Base-by-base conservation (phyloP, 306 rosid genomes). In the Quercus glauca region DNA sequence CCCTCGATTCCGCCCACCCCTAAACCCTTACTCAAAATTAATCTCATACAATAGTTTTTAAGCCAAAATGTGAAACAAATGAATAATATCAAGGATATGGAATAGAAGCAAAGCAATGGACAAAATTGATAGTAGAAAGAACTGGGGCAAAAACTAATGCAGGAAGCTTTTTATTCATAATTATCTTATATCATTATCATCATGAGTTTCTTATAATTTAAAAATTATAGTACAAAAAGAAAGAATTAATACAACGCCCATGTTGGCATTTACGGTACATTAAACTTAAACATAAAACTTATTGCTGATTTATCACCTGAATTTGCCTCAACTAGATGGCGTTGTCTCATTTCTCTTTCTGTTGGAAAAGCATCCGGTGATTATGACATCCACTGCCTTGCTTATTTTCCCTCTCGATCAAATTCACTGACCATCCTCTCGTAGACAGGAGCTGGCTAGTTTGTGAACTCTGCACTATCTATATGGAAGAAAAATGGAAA, bases 271-370 rank as follows among this genome's bases (percentile, higher is more conserved):
- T 73, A 83, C 80, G 59, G 33, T 58, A 83, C 76, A 69, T 79
- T 71, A 37, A 61, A 67, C 64, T 20, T 35, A 73, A 72, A 80
- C 80, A 76, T 73, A 81, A 81, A 82, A 69, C 86, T 80, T 80
- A 84, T 77, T 51, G 85, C 73, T 53, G 72, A 80, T 75, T 64
- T 45, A 26, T 87, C 84, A 87, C 90, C 87, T 76, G 80, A 76
- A 83, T 79, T 87, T 20, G 37, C 75, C 65, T 82, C 81, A 64
- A 80, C 83, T 78, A 33, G 57, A 57, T 71, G 88, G 73, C 80
- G 83, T 73, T 60, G 69, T 55, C 82, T 73, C 79, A 56, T 77
- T 79, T 73, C 65, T 79, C 71, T 31, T 79, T 28, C 71, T 70
- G 60, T 11, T 41, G 31, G 41, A 68, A 74, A 82, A 69, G 73